A percentile compares a stretch with the other conserved stretches of the same genome.
Conservation (phyloP, 768 basidiomycete genomes). For the Naganishia friedmannii region DNA sequence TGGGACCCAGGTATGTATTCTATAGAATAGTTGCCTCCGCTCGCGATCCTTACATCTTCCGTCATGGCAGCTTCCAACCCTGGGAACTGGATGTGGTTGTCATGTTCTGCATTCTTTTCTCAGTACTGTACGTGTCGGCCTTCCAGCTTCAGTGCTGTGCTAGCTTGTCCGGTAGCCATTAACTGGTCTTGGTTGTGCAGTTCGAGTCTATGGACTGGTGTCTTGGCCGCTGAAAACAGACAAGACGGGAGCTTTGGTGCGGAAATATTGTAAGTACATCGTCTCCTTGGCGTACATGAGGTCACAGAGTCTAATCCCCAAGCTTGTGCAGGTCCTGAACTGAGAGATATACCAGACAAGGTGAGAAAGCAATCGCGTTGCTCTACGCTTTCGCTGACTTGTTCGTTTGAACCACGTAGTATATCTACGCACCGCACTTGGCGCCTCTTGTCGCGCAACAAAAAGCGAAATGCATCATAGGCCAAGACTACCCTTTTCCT, state of each 20-base stretch:
- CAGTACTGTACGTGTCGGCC: constrained; percentile 41
- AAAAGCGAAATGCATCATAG: constrained; percentile 52
- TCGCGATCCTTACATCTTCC: too few relatives aligned
- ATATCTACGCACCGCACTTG: constrained; percentile 52
- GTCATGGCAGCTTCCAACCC: constrained; percentile 34
- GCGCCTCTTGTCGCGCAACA: constrained; percentile 48
- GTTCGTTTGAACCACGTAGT: constrained; percentile 32
- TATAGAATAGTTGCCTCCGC: too few relatives aligned
- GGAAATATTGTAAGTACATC: constrained; percentile 47
- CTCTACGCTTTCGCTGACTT: background rate
- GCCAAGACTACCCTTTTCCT: constrained; percentile 51
- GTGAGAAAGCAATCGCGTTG: constrained; percentile 31
- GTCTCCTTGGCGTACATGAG: background rate
- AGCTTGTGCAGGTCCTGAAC: constrained; percentile 45
- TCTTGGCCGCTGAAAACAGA: constrained; percentile 51
- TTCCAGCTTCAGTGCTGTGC: too few relatives aligned
- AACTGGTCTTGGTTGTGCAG: constrained; percentile 37
- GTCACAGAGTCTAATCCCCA: background rate
- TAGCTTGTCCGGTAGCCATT: constrained; percentile 8
- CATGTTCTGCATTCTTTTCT: constrained; percentile 52
- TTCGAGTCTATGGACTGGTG: constrained; percentile 49
- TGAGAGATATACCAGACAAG: constrained; percentile 54
- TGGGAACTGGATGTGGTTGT: constrained; percentile 54
- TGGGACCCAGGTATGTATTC: constrained; percentile 48
- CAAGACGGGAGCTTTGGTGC: constrained; percentile 48